Conservation (phyloP, 2,329 filamentous ascomycete species). For the Ramularia collo-cygni region DNA sequence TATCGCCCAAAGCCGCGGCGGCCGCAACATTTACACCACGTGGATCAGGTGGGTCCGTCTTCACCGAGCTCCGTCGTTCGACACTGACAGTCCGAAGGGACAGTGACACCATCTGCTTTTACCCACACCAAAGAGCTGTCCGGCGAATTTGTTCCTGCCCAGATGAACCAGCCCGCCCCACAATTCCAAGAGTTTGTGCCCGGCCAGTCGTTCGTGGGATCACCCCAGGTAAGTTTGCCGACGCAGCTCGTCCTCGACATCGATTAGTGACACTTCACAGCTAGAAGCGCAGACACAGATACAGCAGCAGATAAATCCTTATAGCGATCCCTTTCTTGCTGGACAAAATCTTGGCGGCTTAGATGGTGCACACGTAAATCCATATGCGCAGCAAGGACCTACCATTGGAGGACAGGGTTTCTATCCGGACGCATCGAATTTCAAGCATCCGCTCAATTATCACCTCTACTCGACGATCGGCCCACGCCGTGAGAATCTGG, state of each 20-base stretch:
- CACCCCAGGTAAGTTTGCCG: constrained; percentile 33
- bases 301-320: constrained; percentile 30
- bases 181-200: constrained; percentile 50
- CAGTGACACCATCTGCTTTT: constrained; percentile 34
- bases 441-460: constrained; percentile 65
- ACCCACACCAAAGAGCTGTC: constrained; percentile 41
- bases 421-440: constrained; percentile 54
- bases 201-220: constrained; percentile 45
- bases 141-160: constrained; percentile 34
- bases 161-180: constrained; percentile 35
- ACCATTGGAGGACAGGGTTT: constrained; percentile 57
- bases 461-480: constrained; percentile 88
- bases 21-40: constrained; percentile 80
- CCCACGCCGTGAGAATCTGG: constrained; percentile 71
- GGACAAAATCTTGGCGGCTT: constrained; percentile 22
- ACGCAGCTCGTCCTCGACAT: constrained; percentile 3
- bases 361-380: constrained; percentile 43
- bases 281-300: constrained; percentile 23
- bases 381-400: constrained; percentile 68
- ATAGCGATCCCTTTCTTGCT: constrained; percentile 39
- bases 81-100: constrained; percentile 26
- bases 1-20: constrained; percentile 84
- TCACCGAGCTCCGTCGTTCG: background rate
- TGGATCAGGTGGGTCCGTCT: constrained; percentile 27
- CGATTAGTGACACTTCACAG: constrained; percentile 2